These are phyloP conservation scores for Pisolithus sp. DNA, from an alignment of 768 basidiomycete genomes.

Conservation along the genomic window DNA sequence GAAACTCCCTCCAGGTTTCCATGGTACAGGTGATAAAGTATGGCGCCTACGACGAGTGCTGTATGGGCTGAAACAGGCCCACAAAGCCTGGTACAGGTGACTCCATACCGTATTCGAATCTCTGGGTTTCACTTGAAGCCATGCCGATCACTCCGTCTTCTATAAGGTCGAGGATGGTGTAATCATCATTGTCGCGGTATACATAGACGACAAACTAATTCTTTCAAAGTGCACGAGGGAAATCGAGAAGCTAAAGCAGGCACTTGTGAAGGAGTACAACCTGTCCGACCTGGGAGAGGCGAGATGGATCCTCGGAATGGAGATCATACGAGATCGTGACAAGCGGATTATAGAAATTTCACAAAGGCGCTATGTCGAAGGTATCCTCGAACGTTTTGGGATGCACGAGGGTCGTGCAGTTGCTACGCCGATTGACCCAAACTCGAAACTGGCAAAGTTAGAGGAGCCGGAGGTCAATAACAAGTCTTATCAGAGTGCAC, in stretches of 20 bases:
- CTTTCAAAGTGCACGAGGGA: too few species aligned
- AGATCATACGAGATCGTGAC: neutral
- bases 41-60: neutral
- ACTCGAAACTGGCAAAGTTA: neutral
- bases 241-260: too few species aligned
- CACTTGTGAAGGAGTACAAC: neutral
- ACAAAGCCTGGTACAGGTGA: neutral
- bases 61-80: conserved; percentile 3
- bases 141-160: neutral
- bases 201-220: too few species aligned
- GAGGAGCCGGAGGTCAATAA: neutral
- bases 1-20: too few species aligned
- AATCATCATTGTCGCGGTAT: neutral
- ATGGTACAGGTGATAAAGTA: neutral
- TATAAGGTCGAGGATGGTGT: neutral
- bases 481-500: neutral
- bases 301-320: neutral
- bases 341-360: neutral
- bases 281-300: neutral
- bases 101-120: too few species aligned
- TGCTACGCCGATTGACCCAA: neutral
- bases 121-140: neutral
- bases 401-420: neutral
- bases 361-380: neutral
- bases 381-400: neutral